Base-by-base conservation (phyloP, 1,284 basidiomycete genomes). In the Erythrobasidium hasegawianum region DNA sequence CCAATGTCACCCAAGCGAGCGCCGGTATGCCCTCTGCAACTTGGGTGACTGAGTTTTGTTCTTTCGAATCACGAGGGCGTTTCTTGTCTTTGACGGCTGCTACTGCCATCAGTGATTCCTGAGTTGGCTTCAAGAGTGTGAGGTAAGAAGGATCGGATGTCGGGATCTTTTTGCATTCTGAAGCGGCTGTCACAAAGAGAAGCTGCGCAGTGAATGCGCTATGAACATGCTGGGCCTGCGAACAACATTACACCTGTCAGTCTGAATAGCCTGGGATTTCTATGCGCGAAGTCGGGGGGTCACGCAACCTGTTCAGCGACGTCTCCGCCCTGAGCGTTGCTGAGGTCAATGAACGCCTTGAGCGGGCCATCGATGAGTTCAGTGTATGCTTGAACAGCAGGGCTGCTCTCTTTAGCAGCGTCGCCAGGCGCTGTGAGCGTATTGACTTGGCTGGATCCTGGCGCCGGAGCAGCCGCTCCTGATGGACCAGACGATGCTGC, bases 1-100 rank as follows among this genome's bases (percentile, higher is more conserved):
- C 83, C 89, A 87, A 81, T 54, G 87, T 84, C 52, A 98, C 86
- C 95, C 95, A 99, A n/a, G 87, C 94, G 59, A 90, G 85, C n/a
- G 84, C 86, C 9, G 87, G 82, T 0, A 86, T 87, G 13, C 89
- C 91, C 75, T 96, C 94, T 13, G 86, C 85, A 39, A 97, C 81
- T 39, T 87, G 84, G 40, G 84, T 87, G 47, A 97, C 80, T 75
- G 95, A 91, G 57, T 85, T 86, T 71, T 85, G 86, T 60, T 89
- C 87, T 68, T 89, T 81, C 65, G 92, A 90, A 74, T 78, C 77
- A 60, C 80, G 78, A 24, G 43, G 43, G 4, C n/a, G 4, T 71
- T 88, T 87, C 62, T 86, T 85, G 71, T 97, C 92, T 78, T 93
- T 92, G 70, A 88, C 81, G 59, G 87, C 86, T 29, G 84, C 82